These are phyloP conservation scores for Buddleja alternifolia DNA, from an alignment of 257 asterid genomes.

Conservation along the genomic window DNA sequence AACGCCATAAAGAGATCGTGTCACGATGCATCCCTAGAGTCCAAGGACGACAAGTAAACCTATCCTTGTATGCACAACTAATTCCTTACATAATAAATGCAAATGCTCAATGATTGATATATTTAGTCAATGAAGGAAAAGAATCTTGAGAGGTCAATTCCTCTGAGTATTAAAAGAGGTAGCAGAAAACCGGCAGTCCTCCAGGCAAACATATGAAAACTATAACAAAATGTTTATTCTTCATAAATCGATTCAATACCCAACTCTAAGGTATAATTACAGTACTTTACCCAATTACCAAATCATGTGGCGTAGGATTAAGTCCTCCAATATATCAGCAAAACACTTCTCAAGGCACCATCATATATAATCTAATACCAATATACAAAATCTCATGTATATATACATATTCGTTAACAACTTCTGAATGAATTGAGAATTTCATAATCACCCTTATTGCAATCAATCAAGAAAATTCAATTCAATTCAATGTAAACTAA, in stretches of 20 bases:
- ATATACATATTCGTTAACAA: background rate
- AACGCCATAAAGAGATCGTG: background rate
- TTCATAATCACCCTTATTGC: background rate
- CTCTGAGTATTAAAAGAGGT: background rate
- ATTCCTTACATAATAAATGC: background rate
- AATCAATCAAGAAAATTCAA: background rate
- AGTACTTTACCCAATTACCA: background rate
- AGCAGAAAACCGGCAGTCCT: too few relatives aligned
- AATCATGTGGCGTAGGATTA: too few relatives aligned
- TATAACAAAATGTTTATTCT: background rate
- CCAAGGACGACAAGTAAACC: background rate
- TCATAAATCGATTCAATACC: background rate
- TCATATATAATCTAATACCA: background rate
- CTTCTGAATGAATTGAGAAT: background rate
- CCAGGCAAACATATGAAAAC: background rate
- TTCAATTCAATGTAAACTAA: background rate
- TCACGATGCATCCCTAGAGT: background rate
- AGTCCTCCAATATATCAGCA: background rate
- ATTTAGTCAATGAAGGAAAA: background rate
- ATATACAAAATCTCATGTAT: background rate
- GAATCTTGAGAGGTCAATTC: background rate
- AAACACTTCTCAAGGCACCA: background rate
- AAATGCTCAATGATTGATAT: background rate
- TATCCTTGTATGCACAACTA: background rate
- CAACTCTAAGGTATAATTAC: background rate